A percentile compares a stretch with the other conserved stretches of the same genome.
These are phyloP conservation scores for Conticribra guillardii DNA, from an alignment of 108 stramenopile species.

Conservation along the genomic window DNA sequence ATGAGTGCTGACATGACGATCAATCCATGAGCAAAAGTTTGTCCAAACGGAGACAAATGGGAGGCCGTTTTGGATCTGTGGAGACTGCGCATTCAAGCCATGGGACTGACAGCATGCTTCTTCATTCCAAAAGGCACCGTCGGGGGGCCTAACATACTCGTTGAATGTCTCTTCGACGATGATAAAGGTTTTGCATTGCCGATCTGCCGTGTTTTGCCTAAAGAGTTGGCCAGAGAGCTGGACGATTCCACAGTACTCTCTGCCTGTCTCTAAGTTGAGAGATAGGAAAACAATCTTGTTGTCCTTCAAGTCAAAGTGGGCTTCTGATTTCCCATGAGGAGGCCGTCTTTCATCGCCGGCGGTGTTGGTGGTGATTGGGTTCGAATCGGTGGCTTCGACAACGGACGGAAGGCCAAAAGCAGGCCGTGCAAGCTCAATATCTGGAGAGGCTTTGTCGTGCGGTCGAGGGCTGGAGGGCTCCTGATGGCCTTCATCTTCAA, in stretches of 20 bases:
- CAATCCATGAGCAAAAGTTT: constrained; percentile 1
- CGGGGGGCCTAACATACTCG: not conserved
- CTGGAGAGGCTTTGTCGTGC: not conserved
- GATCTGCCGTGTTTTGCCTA: not conserved
- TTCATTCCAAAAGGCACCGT: constrained; percentile 3
- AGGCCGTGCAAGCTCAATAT: not conserved
- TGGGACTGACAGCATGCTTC: not conserved
- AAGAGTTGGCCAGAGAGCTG: constrained; percentile 9
- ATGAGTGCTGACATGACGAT: not conserved
- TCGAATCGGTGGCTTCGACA: too few relatives aligned
- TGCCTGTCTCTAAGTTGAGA: constrained; percentile 5
- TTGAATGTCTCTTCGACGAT: not conserved
- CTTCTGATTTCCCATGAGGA: not conserved
- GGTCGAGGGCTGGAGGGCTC: not conserved
- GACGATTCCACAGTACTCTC: constrained; percentile 10
- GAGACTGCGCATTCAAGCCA: too few relatives aligned
- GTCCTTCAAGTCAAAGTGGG: not conserved
- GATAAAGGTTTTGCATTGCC: not conserved
- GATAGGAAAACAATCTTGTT: constrained; percentile 7
- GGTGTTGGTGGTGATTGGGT: too few relatives aligned
- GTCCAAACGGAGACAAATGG: constrained; percentile 5
- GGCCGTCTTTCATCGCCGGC: not conserved
- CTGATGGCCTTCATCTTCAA: too few relatives aligned
- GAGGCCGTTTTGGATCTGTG: too few relatives aligned
- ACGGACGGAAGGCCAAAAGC: not conserved